Base-by-base conservation (phyloP, 2,329 filamentous ascomycete species). In the Colletotrichum coccodes region DNA sequence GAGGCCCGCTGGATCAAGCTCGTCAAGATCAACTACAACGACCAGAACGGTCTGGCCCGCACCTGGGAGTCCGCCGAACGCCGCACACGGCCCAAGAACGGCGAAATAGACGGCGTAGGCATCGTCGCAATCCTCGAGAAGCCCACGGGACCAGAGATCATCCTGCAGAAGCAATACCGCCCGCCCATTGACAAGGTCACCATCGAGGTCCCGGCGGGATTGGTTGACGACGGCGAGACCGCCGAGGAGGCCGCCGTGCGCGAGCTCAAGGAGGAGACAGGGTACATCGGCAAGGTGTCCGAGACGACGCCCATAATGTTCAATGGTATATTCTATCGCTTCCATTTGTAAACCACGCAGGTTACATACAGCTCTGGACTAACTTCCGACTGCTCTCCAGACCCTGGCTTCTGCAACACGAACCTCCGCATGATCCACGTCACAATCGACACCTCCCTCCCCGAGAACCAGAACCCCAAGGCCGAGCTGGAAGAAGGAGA, bases 401-500 rank as follows among this genome's bases (percentile, higher is more conserved):
- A 90, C 75, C 88, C 89, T 4, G 89, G 88, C 12, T 90, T 91
- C 76, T 91, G 88, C 78, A 91, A 90, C 76, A 91, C 89, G 6
- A 92, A 91, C 73, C 80, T 90, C 47, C 85, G 86, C 62, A 90
- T 92, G 86, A 89, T 95, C 16, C 92, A 95, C 75, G 88, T 95
- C 47, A 86, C 84, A 1, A 88, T 95, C 71, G 92, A 95, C 78
- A 88, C 92, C 85, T 85, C 81, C 5, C 81, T 89, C 1, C 86
- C 91, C 0, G 90, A 90, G 73, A 95, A 95, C 76, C 87, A 91
- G 76, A 84, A 92, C 60, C 89, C 89, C 1, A 85, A 90, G 77
- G 90, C 92, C 0, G 82, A 92, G 75, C 84, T 95, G 7, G 92
- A 95, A 76, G 92, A 94, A 30, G 91, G 90, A 71, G 93, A 95